These are phyloP conservation scores for Tricholoma bakamatsutake DNA, from an alignment of 768 basidiomycete genomes.

Conservation along the genomic window DNA sequence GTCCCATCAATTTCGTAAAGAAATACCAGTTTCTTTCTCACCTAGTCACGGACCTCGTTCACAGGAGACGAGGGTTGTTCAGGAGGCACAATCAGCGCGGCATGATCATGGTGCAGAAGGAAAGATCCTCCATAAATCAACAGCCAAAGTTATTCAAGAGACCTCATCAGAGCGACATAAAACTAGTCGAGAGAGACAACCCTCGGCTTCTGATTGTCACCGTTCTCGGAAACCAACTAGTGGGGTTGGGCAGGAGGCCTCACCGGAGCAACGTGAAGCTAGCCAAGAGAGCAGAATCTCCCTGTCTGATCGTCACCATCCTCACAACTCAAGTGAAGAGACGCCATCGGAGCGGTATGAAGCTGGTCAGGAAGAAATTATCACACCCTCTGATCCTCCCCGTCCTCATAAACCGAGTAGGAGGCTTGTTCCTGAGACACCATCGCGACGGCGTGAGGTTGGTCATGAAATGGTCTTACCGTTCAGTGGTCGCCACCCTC, in stretches of 20 bases:
- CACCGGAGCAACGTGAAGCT: not conserved
- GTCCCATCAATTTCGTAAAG: not conserved
- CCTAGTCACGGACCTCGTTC: not conserved
- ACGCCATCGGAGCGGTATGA: not conserved
- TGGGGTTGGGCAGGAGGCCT: not conserved
- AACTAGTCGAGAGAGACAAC: not conserved
- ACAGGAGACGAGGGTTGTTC: not conserved
- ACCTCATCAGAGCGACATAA: not conserved
- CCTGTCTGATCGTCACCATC: not conserved
- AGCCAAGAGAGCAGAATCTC: not conserved
- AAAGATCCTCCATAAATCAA: not conserved
- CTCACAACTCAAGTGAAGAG: not conserved
- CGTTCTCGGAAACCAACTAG: not conserved
- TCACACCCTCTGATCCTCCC: not conserved
- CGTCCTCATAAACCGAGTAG: not conserved
- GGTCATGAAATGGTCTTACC: not conserved
- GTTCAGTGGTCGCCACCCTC: not conserved
- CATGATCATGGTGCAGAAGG: not conserved
- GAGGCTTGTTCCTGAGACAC: not conserved
- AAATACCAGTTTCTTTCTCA: not conserved
- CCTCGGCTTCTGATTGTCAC: not conserved
- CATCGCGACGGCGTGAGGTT: not conserved
- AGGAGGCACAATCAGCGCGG: not conserved
- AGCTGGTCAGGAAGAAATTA: not conserved
- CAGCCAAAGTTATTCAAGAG: not conserved